Evolutionary conservation across 2,329 filamentous ascomycete species (phyloP).

Genomic region (Decorospora gaudefroyi): DNA sequence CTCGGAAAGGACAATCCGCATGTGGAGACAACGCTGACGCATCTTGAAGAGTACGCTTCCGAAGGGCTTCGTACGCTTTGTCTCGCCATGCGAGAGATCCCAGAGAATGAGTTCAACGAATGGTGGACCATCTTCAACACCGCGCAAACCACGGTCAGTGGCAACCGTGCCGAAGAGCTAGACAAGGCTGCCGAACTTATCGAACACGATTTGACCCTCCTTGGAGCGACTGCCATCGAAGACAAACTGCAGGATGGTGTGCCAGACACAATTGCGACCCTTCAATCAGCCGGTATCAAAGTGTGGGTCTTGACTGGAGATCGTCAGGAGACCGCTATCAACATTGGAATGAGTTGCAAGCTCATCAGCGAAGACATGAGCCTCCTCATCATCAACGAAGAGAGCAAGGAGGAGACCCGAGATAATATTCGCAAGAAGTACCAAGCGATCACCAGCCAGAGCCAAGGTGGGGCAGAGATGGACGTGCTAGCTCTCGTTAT

Average conservation of each 20-base stretch:
- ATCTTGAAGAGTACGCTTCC: slow-evolving; percentile 97
- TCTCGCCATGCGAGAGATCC: slow-evolving; percentile 88
- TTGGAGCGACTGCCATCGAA: slow-evolving; percentile 96
- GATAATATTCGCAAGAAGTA: slow-evolving; percentile 94
- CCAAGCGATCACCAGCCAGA: slow-evolving; percentile 84
- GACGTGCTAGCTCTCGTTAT: slow-evolving; percentile 92
- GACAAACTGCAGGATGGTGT: slow-evolving; percentile 96
- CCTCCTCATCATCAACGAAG: slow-evolving; percentile 93
- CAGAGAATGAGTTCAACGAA: slow-evolving; percentile 84
- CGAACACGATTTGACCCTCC: slow-evolving; percentile 85
- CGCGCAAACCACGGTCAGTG: slow-evolving; percentile 85
- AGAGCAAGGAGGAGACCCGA: slow-evolving; percentile 74
- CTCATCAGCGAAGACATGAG: slow-evolving; percentile 99
- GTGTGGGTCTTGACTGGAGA: slow-evolving; percentile 98
- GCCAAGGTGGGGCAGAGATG: slow-evolving; percentile 73
- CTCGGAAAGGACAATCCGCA: slow-evolving; percentile 78
- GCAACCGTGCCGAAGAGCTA: slow-evolving; percentile 89
- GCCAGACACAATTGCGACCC: slow-evolving; percentile 94
- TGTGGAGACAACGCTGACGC: slow-evolving; percentile 85
- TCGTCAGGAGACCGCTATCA: slow-evolving; percentile 97
- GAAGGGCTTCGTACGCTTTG: slow-evolving; percentile 95
- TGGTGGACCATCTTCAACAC: slow-evolving; percentile 87
- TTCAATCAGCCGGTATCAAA: slow-evolving; percentile 97
- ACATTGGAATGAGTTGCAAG: slow-evolving; percentile 99
- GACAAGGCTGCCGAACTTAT: slow-evolving; percentile 97